phyloP scores from a whole-genome alignment of 345 rosid species.

The Brassica incana region DNA sequence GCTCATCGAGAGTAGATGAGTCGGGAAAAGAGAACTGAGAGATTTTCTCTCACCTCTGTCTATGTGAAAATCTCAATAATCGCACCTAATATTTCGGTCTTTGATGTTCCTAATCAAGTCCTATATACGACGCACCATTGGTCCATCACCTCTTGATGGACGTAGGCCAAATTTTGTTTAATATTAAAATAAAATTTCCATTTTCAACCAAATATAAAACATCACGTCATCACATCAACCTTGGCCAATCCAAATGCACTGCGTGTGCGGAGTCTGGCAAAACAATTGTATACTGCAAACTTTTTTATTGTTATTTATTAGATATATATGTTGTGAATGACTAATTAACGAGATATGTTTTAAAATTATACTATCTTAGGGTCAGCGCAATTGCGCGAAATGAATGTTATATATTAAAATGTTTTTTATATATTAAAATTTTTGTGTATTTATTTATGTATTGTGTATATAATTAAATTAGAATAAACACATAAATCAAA shows the following conservation, averaged over 20 bases:
- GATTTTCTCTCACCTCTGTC: too few relatives aligned
- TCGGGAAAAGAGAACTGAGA: too few relatives aligned
- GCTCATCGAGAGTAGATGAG: too few relatives aligned
- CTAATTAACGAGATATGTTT: conserved; percentile 5
- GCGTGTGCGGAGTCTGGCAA: conserved; percentile 4
- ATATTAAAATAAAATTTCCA: not conserved
- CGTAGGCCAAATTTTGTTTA: conserved; percentile 29
- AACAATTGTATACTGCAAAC: not conserved
- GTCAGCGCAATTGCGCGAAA: too few relatives aligned
- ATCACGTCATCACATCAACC: not conserved
- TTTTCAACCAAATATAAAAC: conserved; percentile 12
- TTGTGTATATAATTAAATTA: too few relatives aligned
- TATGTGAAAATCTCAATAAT: not conserved
- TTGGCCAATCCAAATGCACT: conserved; percentile 5
- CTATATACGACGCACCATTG: conserved; percentile 2
- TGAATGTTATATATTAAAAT: too few relatives aligned
- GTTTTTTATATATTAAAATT: too few relatives aligned
- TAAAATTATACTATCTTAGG: too few relatives aligned
- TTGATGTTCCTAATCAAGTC: conserved; percentile 28
- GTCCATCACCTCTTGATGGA: conserved; percentile 28
- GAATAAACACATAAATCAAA: too few relatives aligned
- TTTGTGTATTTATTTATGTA: too few relatives aligned
- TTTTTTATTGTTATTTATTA: not conserved
- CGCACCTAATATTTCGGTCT: conserved; percentile 26
- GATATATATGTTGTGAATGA: not conserved